Percentiles rank a stretch among this genome's conserved stretches.
These are phyloP conservation scores for Cucurbita argyrosperma DNA, from an alignment of 306 rosid genomes.

Conservation along the genomic window DNA sequence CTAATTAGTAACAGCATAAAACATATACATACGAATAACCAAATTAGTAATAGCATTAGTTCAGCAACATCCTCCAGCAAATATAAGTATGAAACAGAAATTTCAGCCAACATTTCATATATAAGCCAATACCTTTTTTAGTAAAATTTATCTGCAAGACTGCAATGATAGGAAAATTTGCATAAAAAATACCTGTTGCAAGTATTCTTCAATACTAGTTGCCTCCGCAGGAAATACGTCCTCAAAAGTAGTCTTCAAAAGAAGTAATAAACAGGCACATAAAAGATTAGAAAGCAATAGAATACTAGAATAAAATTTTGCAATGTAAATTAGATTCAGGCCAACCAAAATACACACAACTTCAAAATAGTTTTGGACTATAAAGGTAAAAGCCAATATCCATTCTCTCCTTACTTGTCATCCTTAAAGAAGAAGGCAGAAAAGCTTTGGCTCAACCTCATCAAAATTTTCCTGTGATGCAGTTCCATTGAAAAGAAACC, in stretches of 20 bases:
- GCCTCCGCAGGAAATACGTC: slow-evolving; percentile 98
- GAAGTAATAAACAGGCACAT: not conserved
- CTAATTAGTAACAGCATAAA: not conserved
- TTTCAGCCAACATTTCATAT: not conserved
- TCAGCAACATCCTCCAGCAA: not conserved
- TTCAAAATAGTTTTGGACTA: not conserved
- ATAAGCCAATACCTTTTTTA: not conserved
- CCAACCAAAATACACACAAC: not conserved
- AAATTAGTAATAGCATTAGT: not conserved
- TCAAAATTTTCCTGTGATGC: not conserved
- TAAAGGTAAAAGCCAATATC: not conserved
- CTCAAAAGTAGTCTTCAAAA: slow-evolving; percentile 79
- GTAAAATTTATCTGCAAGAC: not conserved
- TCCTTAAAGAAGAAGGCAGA: not conserved
- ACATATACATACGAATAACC: not conserved
- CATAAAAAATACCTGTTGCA: slow-evolving; percentile 73
- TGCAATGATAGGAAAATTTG: not conserved
- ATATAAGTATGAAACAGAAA: not conserved
- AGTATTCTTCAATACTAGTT: slow-evolving; percentile 88
- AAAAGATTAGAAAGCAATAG: slow-evolving; percentile 14
- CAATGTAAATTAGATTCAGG: not conserved
- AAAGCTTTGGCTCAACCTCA: not conserved
- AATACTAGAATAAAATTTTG: not conserved
- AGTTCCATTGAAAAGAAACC: not conserved
- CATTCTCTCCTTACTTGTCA: not conserved